Percentiles rank a stretch among this genome's conserved stretches.
phyloP scores from a whole-genome alignment of 306 rosid genomes.

The Cercis canadensis region DNA sequence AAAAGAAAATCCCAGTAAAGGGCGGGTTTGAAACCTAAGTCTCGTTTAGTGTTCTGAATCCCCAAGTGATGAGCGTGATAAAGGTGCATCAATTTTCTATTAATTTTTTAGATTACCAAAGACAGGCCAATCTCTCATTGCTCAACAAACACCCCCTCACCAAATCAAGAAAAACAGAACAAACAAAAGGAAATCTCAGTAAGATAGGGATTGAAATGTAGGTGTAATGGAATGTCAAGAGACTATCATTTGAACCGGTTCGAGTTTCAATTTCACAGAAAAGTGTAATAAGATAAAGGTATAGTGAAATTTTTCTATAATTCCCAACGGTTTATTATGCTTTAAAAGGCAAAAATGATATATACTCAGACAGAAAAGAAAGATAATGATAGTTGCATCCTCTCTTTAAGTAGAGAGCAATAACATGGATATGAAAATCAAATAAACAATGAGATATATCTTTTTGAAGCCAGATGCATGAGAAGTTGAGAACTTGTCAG shows the following conservation, averaged over 20 bases:
- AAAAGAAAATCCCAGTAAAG: too few relatives aligned
- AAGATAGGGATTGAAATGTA: slow-evolving; percentile 11
- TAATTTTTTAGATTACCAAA: too few relatives aligned
- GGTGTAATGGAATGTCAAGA: slow-evolving; percentile 4
- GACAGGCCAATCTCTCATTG: too few relatives aligned
- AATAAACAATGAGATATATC: slow-evolving; percentile 16
- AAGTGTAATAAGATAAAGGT: slow-evolving; percentile 1
- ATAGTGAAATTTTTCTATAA: too few relatives aligned
- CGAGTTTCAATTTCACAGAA: slow-evolving; percentile 8
- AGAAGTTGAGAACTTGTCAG: neutral
- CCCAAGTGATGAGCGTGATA: too few relatives aligned
- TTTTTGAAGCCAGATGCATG: slow-evolving; percentile 11
- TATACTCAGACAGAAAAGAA: neutral
- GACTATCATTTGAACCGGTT: neutral
- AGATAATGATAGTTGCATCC: neutral
- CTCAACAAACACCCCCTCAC: neutral
- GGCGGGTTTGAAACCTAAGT: too few relatives aligned
- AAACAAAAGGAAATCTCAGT: neutral
- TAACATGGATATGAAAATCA: slow-evolving; percentile 9
- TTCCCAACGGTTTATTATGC: slow-evolving; percentile 1
- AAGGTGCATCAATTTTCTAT: too few relatives aligned
- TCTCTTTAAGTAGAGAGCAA: neutral
- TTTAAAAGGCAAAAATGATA: neutral
- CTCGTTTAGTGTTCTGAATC: too few relatives aligned
- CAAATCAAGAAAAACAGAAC: neutral